These are phyloP conservation scores for Torulaspora gathmanii DNA, from an alignment of 805 yeast genomes.

Conservation along the genomic window DNA sequence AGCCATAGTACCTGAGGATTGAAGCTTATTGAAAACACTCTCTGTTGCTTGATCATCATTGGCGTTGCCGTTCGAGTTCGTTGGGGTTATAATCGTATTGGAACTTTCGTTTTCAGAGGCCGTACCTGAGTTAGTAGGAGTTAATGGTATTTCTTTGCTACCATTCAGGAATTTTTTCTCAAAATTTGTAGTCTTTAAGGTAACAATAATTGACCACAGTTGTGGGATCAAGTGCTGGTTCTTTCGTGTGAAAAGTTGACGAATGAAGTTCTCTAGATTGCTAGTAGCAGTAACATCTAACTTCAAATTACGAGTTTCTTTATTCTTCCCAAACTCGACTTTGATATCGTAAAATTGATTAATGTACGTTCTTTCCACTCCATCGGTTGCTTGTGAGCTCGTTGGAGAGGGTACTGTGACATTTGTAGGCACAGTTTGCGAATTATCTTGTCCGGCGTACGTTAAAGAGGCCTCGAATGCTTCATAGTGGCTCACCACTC, in stretches of 20 bases:
- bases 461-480: slow-evolving; percentile 25
- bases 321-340: slow-evolving; percentile 14
- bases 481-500: slow-evolving; percentile 20
- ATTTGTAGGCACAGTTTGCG: slow-evolving; percentile 27
- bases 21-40: slow-evolving; percentile 32
- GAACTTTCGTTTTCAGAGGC: slow-evolving; percentile 11
- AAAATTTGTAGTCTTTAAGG: slow-evolving; percentile 46
- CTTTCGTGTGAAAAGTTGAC: slow-evolving; percentile 28
- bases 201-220: slow-evolving; percentile 50
- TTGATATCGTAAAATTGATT: slow-evolving; percentile 24
- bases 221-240: slow-evolving; percentile 41
- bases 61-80: slow-evolving; percentile 10
- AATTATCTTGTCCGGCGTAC: slow-evolving; percentile 21
- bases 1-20: slow-evolving; percentile 36
- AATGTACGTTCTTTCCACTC: slow-evolving; percentile 7
- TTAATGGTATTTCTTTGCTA: slow-evolving; percentile 20
- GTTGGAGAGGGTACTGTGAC: slow-evolving; percentile 9
- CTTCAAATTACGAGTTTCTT: slow-evolving; percentile 13
- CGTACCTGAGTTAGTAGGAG: slow-evolving; percentile 7
- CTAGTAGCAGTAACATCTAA: slow-evolving; percentile 24
- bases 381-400: slow-evolving; percentile 5
- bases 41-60: slow-evolving; percentile 16
- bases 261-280: slow-evolving; percentile 33
- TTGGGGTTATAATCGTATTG: slow-evolving; percentile 14
- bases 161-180: slow-evolving; percentile 45